A percentile compares a stretch with the other conserved stretches of the same genome.
phyloP scores from a whole-genome alignment of 768 basidiomycete genomes.

The Russula lepida region DNA sequence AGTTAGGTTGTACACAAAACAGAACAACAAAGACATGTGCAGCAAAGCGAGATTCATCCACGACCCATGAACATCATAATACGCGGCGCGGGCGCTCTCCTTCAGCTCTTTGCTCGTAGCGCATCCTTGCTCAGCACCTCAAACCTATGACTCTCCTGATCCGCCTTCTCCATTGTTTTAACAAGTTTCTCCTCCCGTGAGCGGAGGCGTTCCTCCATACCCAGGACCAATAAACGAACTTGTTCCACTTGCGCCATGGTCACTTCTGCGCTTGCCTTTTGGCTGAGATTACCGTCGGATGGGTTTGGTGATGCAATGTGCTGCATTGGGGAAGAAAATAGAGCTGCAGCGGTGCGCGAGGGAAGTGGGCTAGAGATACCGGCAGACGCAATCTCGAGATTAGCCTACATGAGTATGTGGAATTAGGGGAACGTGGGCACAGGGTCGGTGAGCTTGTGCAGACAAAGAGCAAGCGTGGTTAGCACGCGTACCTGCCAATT shows the following conservation, averaged over 20 bases:
- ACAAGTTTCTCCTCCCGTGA: conserved; percentile 51
- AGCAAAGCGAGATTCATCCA: not conserved
- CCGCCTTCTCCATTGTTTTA: conserved; percentile 53
- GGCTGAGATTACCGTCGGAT: not conserved
- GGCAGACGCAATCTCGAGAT: conserved; percentile 32
- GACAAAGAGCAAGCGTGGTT: not conserved
- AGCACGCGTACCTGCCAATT: conserved; percentile 64
- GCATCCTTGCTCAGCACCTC: conserved; percentile 36
- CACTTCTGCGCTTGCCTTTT: conserved; percentile 29
- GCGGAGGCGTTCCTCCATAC: conserved; percentile 68
- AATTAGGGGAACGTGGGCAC: conserved; percentile 19
- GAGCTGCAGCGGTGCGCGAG: conserved; percentile 25
- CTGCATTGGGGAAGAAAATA: conserved; percentile 24
- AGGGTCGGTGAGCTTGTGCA: not conserved
- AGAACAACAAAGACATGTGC: conserved; percentile 2
- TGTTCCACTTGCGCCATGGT: conserved; percentile 59
- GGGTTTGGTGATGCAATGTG: not conserved
- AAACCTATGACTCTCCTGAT: conserved; percentile 47
- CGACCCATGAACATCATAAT: not conserved
- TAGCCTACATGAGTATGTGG: conserved; percentile 25
- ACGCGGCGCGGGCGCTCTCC: not conserved
- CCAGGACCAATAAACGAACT: conserved; percentile 56
- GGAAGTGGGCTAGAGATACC: conserved; percentile 25
- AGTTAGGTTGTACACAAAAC: conserved; percentile 11
- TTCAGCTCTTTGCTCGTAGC: conserved; percentile 3